These are phyloP conservation scores for Testicularia cyperi DNA, from an alignment of 1,284 basidiomycete genomes.

Conservation along the genomic window DNA sequence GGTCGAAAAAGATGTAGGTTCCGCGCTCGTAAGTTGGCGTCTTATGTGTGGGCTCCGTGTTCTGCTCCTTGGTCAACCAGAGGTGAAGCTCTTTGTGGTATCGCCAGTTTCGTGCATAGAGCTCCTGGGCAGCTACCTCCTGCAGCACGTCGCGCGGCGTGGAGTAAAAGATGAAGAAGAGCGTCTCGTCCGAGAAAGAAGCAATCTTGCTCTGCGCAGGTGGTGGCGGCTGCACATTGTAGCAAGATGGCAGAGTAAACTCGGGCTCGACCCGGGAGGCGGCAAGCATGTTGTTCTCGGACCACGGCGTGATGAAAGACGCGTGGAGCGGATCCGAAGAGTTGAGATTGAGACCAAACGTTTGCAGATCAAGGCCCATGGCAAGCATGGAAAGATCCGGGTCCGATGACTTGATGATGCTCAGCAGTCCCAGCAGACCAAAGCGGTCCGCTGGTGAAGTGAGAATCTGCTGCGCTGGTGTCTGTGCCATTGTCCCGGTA, in stretches of 20 bases:
- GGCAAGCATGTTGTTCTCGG: constrained; percentile 79
- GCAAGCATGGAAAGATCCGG: constrained; percentile 81
- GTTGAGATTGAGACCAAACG: constrained; percentile 87
- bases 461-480: constrained; percentile 91
- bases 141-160: constrained; percentile 89
- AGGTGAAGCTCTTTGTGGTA: constrained; percentile 92
- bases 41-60: constrained; percentile 78
- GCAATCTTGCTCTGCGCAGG: constrained; percentile 82
- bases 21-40: constrained; percentile 86
- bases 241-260: constrained; percentile 87
- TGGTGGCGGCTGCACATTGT: constrained; percentile 87
- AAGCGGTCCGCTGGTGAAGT: constrained; percentile 92
- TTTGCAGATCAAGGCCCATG: constrained; percentile 88
- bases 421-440: constrained; percentile 84
- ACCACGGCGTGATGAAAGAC: constrained; percentile 95
- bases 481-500: constrained; percentile 36
- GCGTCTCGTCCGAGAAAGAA: constrained; percentile 91
- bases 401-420: constrained; percentile 88
- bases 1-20: constrained; percentile 87
- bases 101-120: constrained; percentile 96
- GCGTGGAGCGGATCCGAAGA: constrained; percentile 82
- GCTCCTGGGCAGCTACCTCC: constrained; percentile 90
- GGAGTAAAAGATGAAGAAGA: constrained; percentile 99
- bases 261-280: constrained; percentile 77
- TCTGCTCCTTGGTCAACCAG: constrained; percentile 93